Conservation (phyloP, 768 basidiomycete genomes). For the Leccinum longicurvipes region DNA sequence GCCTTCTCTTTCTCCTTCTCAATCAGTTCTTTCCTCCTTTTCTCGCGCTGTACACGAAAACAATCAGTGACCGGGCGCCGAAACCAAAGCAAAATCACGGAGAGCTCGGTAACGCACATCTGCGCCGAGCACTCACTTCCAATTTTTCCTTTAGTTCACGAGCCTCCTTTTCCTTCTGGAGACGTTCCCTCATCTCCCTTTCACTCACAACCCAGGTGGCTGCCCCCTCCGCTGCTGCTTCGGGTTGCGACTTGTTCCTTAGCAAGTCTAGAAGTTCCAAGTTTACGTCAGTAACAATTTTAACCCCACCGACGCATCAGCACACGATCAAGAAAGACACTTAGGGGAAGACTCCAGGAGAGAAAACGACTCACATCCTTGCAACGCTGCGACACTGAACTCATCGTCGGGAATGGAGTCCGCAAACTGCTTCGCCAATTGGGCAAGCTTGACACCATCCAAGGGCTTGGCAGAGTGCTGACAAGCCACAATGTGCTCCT, state of each 20-base stretch:
- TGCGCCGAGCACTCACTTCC: slow-evolving; percentile 47
- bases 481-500: slow-evolving; percentile 53
- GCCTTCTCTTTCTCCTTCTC: slow-evolving; percentile 57
- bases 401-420: slow-evolving; percentile 80
- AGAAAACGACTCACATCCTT: slow-evolving; percentile 69
- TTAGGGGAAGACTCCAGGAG: slow-evolving; percentile 3
- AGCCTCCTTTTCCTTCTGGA: slow-evolving; percentile 72
- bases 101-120: slow-evolving; percentile 16
- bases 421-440: slow-evolving; percentile 76
- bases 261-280: slow-evolving; percentile 54
- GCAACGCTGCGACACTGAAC: slow-evolving; percentile 86
- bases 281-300: slow-evolving; percentile 25
- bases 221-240: slow-evolving; percentile 65
- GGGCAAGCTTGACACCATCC: slow-evolving; percentile 57
- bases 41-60: slow-evolving; percentile 36
- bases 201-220: slow-evolving; percentile 72
- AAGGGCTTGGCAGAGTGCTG: slow-evolving; percentile 66
- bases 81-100: slow-evolving; percentile 7
- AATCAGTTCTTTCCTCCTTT: slow-evolving; percentile 40
- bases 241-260: slow-evolving; percentile 81
- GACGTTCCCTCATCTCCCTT: slow-evolving; percentile 69
- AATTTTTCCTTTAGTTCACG: slow-evolving; percentile 64
- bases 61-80: slow-evolving; percentile 3
- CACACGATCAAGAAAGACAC: slow-evolving; percentile 17
- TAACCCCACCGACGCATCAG: slow-evolving; percentile 21